Evolutionary conservation across 768 basidiomycete genomes (phyloP), one percentile per base, ranked within the genome.

Genomic region (Pisolithus tinctorius): DNA sequence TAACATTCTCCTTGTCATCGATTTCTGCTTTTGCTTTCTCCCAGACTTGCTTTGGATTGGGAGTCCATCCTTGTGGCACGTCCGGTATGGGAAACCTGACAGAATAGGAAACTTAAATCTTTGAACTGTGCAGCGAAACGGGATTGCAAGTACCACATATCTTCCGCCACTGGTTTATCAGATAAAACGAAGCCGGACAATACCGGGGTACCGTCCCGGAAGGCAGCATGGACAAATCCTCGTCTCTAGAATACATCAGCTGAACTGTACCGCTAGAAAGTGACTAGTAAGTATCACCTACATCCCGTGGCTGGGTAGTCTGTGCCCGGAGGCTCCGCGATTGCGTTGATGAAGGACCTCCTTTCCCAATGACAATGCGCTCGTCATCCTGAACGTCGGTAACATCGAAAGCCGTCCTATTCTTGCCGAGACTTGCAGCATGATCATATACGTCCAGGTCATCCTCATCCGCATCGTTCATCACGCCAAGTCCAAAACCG

Each of bases 391-490:
- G 84, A 1, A 72, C 75, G 14, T 84, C 83, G 16, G 67, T 68
- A 29, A 71, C 69, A 57, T 93, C 87, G 60, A 85, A 88, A 6
- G 86, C 86, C 41, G 80, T 72, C 37, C 78, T 73, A 52, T 70
- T 77, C 54, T 74, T 70, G 14, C 71, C 68, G 13, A 62, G 61
- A 30, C 65, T 50, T 1, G 57, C 60, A 1, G 62, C 27, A 37
- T 72, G 69, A 58, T 91, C 89, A 58, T 93, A 94, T 4, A 93
- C 74, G 57, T 93, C 91, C 31, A 90, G 48, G 61, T 93, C 93
- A 62, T 97, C 93, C 44, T 94, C 91, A 45, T 97, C 94, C 2
- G 91, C 93, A 49, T 96, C 93, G 61, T 95, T 96, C 16, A 93
- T 68, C 1, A 88, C 90, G 5, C 92, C 91, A 16, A 94, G 73